Base-by-base conservation (phyloP, 2,329 filamentous ascomycete genomes). In the Pseudovirgaria hyperparasitica region DNA sequence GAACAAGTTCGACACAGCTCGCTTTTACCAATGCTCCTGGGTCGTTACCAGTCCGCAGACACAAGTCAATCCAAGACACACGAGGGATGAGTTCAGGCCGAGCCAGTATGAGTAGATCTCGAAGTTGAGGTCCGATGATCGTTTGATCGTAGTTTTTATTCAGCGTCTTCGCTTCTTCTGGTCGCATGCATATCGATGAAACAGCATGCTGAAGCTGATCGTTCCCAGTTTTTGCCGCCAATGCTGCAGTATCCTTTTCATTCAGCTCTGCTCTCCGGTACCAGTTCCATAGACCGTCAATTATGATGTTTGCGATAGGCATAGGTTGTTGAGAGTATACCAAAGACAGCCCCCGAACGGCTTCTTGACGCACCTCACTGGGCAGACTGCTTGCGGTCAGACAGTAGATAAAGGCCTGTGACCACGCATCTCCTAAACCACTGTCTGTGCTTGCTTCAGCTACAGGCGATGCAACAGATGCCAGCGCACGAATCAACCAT, bases 41-140 rank as follows among this genome's bases (percentile, higher is more conserved):
- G 50, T 98, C 90, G 9, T 84, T 62, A 9, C 76, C 77, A 38
- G 80, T 76, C 33, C 73, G 73, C 29, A 96, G 65, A 44, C 82
- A 92, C 3, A 85, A 58, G 22, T 90, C 77, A 43, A 98, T 96
- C 92, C 92, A 98, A 34, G 71, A 81, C 12, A 75, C 66, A 32
- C 71, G 70, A 1, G 84, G 77, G 32, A 96, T 69, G 19, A 98
- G 58, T 33, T 86, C 76, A 12, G 74, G 65, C 14, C 82, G 78
- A 30, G 80, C 78, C 15, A 98, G 62, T 11, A 93, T 74, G 11
- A 93, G 60, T 4, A 94, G 58, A 5, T 72, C 70, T 37, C 85
- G 72, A 41, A 92, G 73, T 48, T 93, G 84, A 14, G 59, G 53
- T 39, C 81, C 71, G 6, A 86, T 48, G 9, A 60, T 42, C 13